These are phyloP conservation scores for Penicillium maclennaniae DNA, from an alignment of 495 filamentous ascomycete species.

Conservation along the genomic window DNA sequence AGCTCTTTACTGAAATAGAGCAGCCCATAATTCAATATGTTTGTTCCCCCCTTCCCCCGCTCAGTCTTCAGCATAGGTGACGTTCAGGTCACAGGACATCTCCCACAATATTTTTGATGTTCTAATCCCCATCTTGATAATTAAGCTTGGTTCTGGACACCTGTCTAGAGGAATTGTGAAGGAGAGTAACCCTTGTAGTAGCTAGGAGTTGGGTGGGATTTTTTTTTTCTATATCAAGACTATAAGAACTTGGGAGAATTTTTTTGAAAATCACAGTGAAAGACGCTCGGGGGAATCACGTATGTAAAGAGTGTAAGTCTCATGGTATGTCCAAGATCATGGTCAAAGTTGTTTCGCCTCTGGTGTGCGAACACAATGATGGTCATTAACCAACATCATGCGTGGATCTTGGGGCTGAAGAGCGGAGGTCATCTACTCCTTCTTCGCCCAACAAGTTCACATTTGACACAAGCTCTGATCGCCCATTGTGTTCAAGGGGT, in stretches of 20 bases:
- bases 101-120: too few relatives aligned
- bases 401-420: neutral
- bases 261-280: neutral
- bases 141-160: too few relatives aligned
- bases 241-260: neutral
- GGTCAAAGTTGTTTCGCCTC: neutral
- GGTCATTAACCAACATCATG: neutral
- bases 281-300: neutral
- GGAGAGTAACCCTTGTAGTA: too few relatives aligned
- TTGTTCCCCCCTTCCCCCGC: too few relatives aligned
- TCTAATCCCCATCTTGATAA: too few relatives aligned
- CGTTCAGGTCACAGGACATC: too few relatives aligned
- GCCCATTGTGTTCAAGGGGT: slow-evolving; percentile 5
- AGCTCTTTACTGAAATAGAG: too few relatives aligned
- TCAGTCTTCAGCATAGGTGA: too few relatives aligned
- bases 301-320: neutral
- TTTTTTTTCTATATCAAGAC: too few relatives aligned
- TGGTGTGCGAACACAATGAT: neutral
- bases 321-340: neutral
- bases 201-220: too few relatives aligned
- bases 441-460: neutral
- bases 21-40: too few relatives aligned
- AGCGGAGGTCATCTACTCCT: slow-evolving; percentile 23
- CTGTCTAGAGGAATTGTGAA: too few relatives aligned
- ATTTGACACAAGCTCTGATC: slow-evolving; percentile 2